These are phyloP conservation scores for Babesia bovis DNA, from an alignment of 169 alveolate genomes.

Conservation along the genomic window DNA sequence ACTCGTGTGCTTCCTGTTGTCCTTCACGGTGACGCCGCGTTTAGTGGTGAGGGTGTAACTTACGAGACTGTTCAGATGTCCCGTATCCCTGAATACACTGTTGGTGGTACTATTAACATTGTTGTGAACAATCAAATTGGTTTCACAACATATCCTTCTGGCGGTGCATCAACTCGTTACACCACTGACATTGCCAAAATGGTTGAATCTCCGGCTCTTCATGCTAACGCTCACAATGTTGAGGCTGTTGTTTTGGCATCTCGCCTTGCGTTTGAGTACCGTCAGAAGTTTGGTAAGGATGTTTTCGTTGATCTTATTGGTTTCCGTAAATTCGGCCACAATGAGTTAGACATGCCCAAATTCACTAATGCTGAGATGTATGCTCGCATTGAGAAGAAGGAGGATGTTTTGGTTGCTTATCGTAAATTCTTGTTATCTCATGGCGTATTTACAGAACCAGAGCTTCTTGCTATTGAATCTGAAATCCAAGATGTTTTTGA, in stretches of 20 bases:
- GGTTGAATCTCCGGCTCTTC: constrained; percentile 90
- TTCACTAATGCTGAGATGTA: constrained; percentile 93
- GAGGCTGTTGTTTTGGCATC: constrained; percentile 89
- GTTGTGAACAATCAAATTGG: constrained; percentile 94
- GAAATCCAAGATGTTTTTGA: constrained; percentile 73
- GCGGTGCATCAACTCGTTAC: constrained; percentile 86
- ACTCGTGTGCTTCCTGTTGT: constrained; percentile 83
- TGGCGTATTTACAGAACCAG: constrained; percentile 78
- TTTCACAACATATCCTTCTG: constrained; percentile 91
- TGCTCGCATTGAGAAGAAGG: constrained; percentile 80
- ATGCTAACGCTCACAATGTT: constrained; percentile 92
- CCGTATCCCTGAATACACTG: constrained; percentile 82
- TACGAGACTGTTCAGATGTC: constrained; percentile 92
- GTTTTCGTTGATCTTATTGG: constrained; percentile 91
- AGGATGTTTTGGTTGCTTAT: constrained; percentile 80
- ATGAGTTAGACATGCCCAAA: constrained; percentile 93
- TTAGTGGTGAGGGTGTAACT: constrained; percentile 94
- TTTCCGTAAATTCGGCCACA: constrained; percentile 91
- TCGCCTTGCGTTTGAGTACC: constrained; percentile 87
- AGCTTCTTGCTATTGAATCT: constrained; percentile 72
- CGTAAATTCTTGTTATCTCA: constrained; percentile 78
- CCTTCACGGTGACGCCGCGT: constrained; percentile 95
- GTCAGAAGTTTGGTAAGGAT: constrained; percentile 86
- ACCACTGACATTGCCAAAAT: constrained; percentile 90
- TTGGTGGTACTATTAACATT: constrained; percentile 90